Evolutionary conservation across 352 stramenopile genomes (phyloP).

Genomic region (Aphanomyces astaci): DNA sequence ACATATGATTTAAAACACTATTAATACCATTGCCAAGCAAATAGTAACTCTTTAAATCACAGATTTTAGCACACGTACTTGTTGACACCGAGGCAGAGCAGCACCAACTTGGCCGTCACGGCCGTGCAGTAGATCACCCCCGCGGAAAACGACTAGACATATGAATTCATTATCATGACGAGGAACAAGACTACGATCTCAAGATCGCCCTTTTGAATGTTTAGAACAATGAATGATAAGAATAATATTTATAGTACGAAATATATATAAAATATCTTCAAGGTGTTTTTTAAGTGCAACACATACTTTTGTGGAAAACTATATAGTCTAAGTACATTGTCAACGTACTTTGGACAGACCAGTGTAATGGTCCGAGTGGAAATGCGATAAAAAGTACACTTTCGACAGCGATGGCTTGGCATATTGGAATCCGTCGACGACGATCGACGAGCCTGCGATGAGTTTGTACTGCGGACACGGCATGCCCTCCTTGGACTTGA

Average conservation of each 20-base stretch:
- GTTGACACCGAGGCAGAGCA: conserved; percentile 85
- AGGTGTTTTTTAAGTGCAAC: too few species aligned
- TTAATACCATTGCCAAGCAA: too few species aligned
- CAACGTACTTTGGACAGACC: conserved; percentile 82
- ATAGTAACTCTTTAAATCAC: neutral
- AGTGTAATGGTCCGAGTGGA: conserved; percentile 95
- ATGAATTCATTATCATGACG: too few species aligned
- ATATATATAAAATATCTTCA: too few species aligned
- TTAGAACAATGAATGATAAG: too few species aligned
- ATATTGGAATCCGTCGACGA: conserved; percentile 85
- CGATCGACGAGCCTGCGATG: conserved; percentile 71
- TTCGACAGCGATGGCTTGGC: conserved; percentile 60
- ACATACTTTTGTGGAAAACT: too few species aligned
- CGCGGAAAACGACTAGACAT: conserved; percentile 66
- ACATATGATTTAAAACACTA: neutral
- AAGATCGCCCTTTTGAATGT: too few species aligned
- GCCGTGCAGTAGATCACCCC: conserved; percentile 95
- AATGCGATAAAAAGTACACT: conserved; percentile 96
- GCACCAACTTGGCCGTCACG: conserved; percentile 86
- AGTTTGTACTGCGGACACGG: conserved; percentile 72
- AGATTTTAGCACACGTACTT: neutral
- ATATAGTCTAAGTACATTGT: too few species aligned
- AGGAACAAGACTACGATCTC: too few species aligned
- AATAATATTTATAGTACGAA: too few species aligned
- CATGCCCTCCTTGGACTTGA: neutral